These are phyloP conservation scores for Aureobasidium musti DNA, from an alignment of 2,329 filamentous ascomycete species.

Conservation along the genomic window DNA sequence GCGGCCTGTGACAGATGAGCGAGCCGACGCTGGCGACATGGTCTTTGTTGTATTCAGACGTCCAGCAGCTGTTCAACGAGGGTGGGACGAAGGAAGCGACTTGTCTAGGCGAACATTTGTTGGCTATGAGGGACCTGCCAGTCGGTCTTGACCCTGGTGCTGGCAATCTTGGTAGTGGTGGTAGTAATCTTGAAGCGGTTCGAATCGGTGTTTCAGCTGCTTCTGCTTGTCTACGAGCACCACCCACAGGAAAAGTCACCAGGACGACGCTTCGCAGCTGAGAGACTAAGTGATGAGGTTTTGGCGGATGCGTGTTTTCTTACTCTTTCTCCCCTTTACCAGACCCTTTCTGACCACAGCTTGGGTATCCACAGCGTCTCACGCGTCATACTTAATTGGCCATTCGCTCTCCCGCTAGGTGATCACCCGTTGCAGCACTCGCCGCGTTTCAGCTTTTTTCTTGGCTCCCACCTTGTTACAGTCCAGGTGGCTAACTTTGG, in stretches of 20 bases:
- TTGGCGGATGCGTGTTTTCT: not conserved
- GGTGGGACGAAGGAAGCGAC: not conserved
- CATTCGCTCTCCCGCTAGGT: constrained; percentile 11
- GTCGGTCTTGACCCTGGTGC: not conserved
- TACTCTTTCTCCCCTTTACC: constrained; percentile 1
- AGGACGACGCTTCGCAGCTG: not conserved
- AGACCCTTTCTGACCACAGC: constrained; percentile 10
- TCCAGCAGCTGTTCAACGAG: not conserved
- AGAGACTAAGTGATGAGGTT: not conserved
- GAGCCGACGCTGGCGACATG: constrained; percentile 38
- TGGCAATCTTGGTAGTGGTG: not conserved
- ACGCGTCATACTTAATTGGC: constrained; percentile 24
- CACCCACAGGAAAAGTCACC: not conserved
- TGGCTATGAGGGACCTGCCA: not conserved
- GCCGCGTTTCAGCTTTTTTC: constrained; percentile 23
- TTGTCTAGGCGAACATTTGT: constrained; percentile 14
- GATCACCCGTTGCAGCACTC: constrained; percentile 15
- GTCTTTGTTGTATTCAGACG: constrained; percentile 21
- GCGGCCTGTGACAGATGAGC: constrained; percentile 41
- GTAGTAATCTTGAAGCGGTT: not conserved
- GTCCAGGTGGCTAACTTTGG: not conserved
- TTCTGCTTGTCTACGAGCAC: not conserved
- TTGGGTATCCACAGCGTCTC: constrained; percentile 16
- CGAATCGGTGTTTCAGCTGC: constrained; percentile 8
- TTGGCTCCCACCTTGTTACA: constrained; percentile 14